Evolutionary conservation across 1,284 basidiomycete species (phyloP), one percentile per base, ranked within the genome.

Genomic region (Lignosus rhinocerotis): DNA sequence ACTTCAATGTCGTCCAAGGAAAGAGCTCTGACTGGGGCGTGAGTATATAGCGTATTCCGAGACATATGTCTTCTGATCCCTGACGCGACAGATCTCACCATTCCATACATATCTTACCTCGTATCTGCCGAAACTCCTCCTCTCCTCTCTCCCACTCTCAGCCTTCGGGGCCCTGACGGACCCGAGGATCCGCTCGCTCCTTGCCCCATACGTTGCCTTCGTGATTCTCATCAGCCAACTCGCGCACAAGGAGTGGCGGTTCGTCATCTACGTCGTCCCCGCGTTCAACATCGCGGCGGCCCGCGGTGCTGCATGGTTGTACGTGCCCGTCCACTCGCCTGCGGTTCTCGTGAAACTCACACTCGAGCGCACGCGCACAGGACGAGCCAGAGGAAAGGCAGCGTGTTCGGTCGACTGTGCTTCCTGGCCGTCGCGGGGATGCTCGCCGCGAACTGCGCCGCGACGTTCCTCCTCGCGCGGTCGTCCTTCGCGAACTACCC

Each of bases 211-310:
- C 0, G 31, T 87, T 0, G 63, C 71, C 0, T 92, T 93, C 68
- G 69, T 96, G 0, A 73, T 65, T 0, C 71, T 88, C 0, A 83
- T 99, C 67, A 95, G 93, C 68, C 76, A 72, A 17, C 78, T 98
- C 0, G 88, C 84, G 0, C 93, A 96, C 73, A 96, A 96, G 70
- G 97, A 99, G 74, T 98, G 96, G 96, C 84, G 96, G 4, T 99
- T 99, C 73, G 80, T 98, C 60, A 81, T 95, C 6, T 98, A 98
- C 69, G 81, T 87, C 11, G 82, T 98, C 0, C 95, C 96, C 0
- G 69, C 87, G 0, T 79, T 94, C 72, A 98, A 98, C 67, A 75
- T 94, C 3, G 81, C 90, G 1, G 92, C 90, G 0, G 89, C 94
- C 0, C 72, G 86, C 16, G 88, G 85, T 1, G 78, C 84, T 0